A percentile compares a stretch with the other conserved stretches of the same genome.
phyloP scores from a whole-genome alignment of 2,329 filamentous ascomycete species.

The Aschersonia sp. region DNA sequence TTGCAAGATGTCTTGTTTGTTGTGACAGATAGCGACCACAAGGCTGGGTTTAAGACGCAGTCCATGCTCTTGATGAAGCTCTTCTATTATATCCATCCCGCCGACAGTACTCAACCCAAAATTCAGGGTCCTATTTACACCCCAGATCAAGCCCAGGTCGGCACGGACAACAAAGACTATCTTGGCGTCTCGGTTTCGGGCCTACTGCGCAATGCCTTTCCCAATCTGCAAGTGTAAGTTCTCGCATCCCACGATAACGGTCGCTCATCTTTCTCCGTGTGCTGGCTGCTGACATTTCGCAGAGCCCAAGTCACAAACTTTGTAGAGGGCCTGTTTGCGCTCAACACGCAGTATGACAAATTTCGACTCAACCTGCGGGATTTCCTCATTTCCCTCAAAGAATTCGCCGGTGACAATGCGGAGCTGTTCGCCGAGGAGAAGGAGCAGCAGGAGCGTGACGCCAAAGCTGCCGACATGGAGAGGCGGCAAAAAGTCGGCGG shows the following conservation, averaged over 20 bases:
- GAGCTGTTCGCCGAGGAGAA: constrained; percentile 91
- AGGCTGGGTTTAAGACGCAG: constrained; percentile 97
- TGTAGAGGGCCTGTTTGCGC: constrained; percentile 75
- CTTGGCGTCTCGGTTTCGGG: constrained; percentile 75
- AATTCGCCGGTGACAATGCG: constrained; percentile 89
- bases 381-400: constrained; percentile 93
- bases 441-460: constrained; percentile 77
- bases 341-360: constrained; percentile 79
- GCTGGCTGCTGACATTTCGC: not conserved
- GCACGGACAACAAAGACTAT: constrained; percentile 84
- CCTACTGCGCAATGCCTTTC: constrained; percentile 78
- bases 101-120: constrained; percentile 57
- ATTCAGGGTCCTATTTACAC: constrained; percentile 86
- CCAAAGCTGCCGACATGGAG: constrained; percentile 78
- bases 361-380: constrained; percentile 95
- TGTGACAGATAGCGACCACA: constrained; percentile 92
- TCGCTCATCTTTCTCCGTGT: not conserved
- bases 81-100: constrained; percentile 83
- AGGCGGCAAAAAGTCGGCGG: constrained; percentile 90
- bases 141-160: constrained; percentile 64
- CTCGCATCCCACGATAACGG: not conserved
- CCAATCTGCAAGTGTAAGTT: constrained; percentile 77
- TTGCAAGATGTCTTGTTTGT: constrained; percentile 98
- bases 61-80: constrained; percentile 85
- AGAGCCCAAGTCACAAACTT: constrained; percentile 81